Conservation (phyloP, 139 green algal species). For the Zygnema cylindricum region DNA sequence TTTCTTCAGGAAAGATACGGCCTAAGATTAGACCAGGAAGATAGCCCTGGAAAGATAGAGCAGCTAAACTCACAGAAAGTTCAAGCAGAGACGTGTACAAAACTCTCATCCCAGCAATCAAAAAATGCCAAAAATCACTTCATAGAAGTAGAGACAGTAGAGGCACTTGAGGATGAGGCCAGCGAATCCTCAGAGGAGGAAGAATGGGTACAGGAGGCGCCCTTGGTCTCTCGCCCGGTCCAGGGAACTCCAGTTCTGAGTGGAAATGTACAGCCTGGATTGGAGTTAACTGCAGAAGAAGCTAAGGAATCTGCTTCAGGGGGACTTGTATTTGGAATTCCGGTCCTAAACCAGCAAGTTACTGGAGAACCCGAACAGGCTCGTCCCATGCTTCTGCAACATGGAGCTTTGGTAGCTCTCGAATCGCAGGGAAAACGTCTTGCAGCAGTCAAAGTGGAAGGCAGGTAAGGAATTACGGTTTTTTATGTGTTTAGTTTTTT, state of each 20-base stretch:
- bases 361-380: not conserved
- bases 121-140: too few species aligned
- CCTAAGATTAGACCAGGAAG: too few species aligned
- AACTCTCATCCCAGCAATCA: too few species aligned
- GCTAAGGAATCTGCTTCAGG: not conserved
- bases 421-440: not conserved
- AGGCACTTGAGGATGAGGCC: not conserved
- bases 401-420: not conserved
- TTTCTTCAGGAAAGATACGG: too few species aligned
- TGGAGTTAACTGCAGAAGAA: not conserved
- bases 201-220: not conserved
- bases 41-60: too few species aligned
- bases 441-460: not conserved
- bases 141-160: too few species aligned
- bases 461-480: conserved; percentile 7
- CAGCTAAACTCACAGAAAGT: too few species aligned
- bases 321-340: conserved; percentile 18
- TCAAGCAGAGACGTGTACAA: too few species aligned
- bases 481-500: not conserved
- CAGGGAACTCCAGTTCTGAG: not conserved
- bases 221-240: not conserved
- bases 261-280: not conserved
- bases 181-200: not conserved
- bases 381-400: not conserved
- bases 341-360: not conserved